Conservation (phyloP, 2,329 filamentous ascomycete genomes). For the Calcarisporium arbuscula region DNA sequence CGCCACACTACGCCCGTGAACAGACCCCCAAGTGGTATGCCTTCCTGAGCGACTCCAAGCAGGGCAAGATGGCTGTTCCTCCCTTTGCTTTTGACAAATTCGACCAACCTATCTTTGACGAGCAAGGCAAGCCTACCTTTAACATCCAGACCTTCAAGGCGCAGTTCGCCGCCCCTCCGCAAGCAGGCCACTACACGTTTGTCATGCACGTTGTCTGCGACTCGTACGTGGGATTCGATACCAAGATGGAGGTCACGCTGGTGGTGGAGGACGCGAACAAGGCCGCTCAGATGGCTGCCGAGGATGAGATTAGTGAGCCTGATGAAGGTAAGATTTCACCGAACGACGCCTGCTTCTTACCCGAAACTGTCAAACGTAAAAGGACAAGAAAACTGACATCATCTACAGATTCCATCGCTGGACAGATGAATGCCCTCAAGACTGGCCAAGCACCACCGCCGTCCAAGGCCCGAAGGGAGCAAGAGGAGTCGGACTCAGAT, state of each 20-base stretch:
- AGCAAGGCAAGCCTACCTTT: conserved; percentile 79
- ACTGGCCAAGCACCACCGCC: conserved; percentile 50
- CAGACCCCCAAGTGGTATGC: conserved; percentile 89
- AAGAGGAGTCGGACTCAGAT: conserved; percentile 53
- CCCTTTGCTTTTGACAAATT: conserved; percentile 94
- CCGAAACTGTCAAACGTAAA: too few species aligned
- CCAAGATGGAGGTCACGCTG: conserved; percentile 83
- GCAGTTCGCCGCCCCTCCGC: conserved; percentile 90
- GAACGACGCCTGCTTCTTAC: conserved; percentile 5
- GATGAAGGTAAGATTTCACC: conserved; percentile 72
- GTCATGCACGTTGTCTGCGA: conserved; percentile 92
- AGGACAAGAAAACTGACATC: background rate
- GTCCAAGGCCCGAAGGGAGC: conserved; percentile 44
- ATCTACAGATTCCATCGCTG: conserved; percentile 71
- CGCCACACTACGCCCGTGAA: conserved; percentile 84
- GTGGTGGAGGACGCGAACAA: conserved; percentile 85
- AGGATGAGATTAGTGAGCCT: conserved; percentile 96
- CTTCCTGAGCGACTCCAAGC: conserved; percentile 89
- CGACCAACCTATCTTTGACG: conserved; percentile 79
- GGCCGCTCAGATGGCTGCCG: conserved; percentile 70
- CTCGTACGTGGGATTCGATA: conserved; percentile 90
- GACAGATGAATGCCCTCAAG: conserved; percentile 85
- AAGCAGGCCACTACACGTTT: conserved; percentile 89
- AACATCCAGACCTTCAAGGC: conserved; percentile 95
- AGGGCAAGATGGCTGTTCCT: conserved; percentile 92